Base-by-base conservation (phyloP, 768 basidiomycete species). In the Coprinellus micaceus region DNA sequence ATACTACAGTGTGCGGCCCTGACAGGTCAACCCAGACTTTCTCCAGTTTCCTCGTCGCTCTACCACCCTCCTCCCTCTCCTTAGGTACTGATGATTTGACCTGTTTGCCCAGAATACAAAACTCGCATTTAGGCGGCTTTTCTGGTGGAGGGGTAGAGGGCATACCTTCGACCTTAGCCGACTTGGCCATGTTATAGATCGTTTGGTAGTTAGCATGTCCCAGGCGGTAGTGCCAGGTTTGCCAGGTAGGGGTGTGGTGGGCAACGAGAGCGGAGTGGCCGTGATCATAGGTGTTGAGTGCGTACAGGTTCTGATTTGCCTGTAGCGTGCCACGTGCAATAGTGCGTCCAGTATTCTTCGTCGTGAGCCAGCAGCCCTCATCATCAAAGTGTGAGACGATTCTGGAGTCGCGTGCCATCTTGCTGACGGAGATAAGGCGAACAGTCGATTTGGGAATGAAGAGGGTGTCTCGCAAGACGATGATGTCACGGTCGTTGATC, bases 91-190 rank as follows among this genome's bases (percentile, higher is more conserved):
- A 61, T 1, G 59, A 60, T 12, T 58, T 58, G 0, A 63, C 68
- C 72, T 77, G 73, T 60, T 77, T 77, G 5, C 75, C 73, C 40
- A 69, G 64, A 33, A 75, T 64, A 51, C 76, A 76, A 25, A 60
- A 58, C 40, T 68, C 64, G 65, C 72, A 74, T 55, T 64, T 67
- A 1, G 63, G 57, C 1, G 68, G 67, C 10, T 58, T 26, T 22
- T 28, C 26, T 30, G 54, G 25, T 30, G 64, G 58, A 21, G 66
- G 56, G 50, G 61, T 53, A 17, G 60, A 37, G 19, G 61, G 60
- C 61, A 67, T 66, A 67, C 68, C 69, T 62, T 58, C 39, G 47
- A 61, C 44, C 11, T 54, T 50, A 12, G 61, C 52, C 10, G 48
- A 26, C 9, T 52, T 45, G 1, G 65, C 66, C 61, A 69, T 63